These are phyloP conservation scores for Camellia lanceoleosa DNA, from an alignment of 148 eudicot genomes.

Conservation along the genomic window DNA sequence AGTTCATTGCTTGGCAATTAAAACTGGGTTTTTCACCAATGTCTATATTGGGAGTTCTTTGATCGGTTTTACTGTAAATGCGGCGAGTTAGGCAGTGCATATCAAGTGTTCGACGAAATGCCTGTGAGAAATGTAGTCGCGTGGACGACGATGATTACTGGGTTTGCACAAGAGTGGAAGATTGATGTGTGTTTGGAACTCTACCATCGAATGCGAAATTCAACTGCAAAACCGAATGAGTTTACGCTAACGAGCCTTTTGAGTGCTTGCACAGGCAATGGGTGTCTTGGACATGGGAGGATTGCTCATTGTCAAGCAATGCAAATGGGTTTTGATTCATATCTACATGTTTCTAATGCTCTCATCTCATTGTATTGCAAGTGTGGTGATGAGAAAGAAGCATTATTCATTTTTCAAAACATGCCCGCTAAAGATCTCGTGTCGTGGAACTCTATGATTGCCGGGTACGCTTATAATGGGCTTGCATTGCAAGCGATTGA, in stretches of 20 bases:
- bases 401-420: slow-evolving; percentile 26
- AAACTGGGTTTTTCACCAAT: slow-evolving; percentile 28
- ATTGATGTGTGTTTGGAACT: slow-evolving; percentile 36
- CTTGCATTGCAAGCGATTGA: slow-evolving; percentile 32
- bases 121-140: slow-evolving; percentile 47
- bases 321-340: slow-evolving; percentile 31
- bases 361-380: slow-evolving; percentile 53
- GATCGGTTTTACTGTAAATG: slow-evolving; percentile 37
- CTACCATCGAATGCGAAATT: slow-evolving; percentile 35
- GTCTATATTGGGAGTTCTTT: slow-evolving; percentile 40
- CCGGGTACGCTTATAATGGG: slow-evolving; percentile 44
- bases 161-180: slow-evolving; percentile 31
- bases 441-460: slow-evolving; percentile 52
- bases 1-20: slow-evolving; percentile 37
- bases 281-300: slow-evolving; percentile 39
- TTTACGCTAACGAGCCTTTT: slow-evolving; percentile 36
- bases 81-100: slow-evolving; percentile 26
- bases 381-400: slow-evolving; percentile 40
- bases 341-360: slow-evolving; percentile 38
- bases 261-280: slow-evolving; percentile 35
- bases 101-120: slow-evolving; percentile 36
- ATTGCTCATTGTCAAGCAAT: slow-evolving; percentile 38
- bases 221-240: slow-evolving; percentile 34
- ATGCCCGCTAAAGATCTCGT: slow-evolving; percentile 36
- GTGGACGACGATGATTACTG: slow-evolving; percentile 46